phyloP scores from a whole-genome alignment of 768 basidiomycete species.

The Kwoniella mangroviensis region DNA sequence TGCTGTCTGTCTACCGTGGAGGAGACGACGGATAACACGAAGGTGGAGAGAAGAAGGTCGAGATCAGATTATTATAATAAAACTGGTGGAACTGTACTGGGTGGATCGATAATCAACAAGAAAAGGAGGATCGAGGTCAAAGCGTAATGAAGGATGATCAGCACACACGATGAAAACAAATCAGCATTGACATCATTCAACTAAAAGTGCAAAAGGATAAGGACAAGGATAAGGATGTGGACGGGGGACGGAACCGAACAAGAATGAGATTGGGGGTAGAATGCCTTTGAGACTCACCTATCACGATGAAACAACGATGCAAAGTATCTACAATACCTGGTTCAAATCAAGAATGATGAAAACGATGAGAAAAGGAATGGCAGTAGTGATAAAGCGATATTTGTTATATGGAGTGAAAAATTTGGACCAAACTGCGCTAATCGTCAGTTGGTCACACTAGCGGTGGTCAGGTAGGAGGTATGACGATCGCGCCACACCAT shows the following conservation, averaged over 20 bases:
- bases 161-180: background rate
- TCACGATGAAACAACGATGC: background rate
- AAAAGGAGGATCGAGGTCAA: background rate
- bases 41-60: background rate
- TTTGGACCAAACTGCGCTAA: background rate
- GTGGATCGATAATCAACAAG: too few relatives aligned
- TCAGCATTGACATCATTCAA: constrained; percentile 1
- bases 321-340: too few relatives aligned
- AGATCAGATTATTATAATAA: background rate
- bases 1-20: background rate
- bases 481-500: constrained; percentile 17
- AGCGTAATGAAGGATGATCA: background rate
- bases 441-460: background rate
- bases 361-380: background rate
- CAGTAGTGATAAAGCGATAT: background rate
- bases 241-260: constrained; percentile 4
- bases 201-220: background rate
- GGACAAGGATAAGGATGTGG: too few relatives aligned
- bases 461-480: background rate
- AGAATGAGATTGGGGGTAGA: background rate
- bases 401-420: background rate
- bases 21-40: background rate
- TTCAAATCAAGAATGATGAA: background rate
- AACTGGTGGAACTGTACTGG: background rate
- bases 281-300: background rate